Base-by-base conservation (phyloP, 306 rosid species). In the Sicyos baderoa region DNA sequence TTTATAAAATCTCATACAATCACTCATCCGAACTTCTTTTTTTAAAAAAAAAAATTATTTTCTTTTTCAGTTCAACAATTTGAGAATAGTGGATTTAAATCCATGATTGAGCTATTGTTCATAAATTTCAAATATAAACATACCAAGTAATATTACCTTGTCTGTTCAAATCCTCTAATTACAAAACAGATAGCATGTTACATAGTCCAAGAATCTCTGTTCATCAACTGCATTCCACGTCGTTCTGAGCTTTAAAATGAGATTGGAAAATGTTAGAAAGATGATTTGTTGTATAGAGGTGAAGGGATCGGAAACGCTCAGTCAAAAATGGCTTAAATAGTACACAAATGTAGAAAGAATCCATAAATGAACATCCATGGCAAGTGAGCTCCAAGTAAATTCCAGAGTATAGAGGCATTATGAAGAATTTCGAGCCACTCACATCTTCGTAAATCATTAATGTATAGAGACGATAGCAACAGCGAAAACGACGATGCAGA, bases 331-430 rank as follows among this genome's bases (percentile, higher is more conserved):
- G 16, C 19, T 17, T 62, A 16, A 37, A 35, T 61, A 35, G 23
- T 60, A 60, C 14, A 61, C 16, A 61, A 61, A 61, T 61, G 15
- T 17, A 62, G 68, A 62, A 35, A 32, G 25, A 61, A n/a, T 35
- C 1, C 49, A 37, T 16, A n/a, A 35, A 62, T 8, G 68, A n/a
- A 37, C 27, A 62, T 62, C 25, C 23, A 62, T 17, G 44, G 19
- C 64, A 40, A 62, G 29, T 25, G 50, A 37, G 23, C 50, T 62
- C 68, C 68, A 56, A 12, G 40, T 16, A 56, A 56, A 35, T 62
- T 62, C 68, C 27, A 37, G 27, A 17, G 12, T 16, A 61, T 60
- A 60, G 42, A 58, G 65, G 47, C 7, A 17, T 37, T 17, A 11
- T 42, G 69, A 60, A 60, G 67, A 35, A 63, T 63, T 40, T 10